Conservation (phyloP, 164 flowering plant genomes). For the Macadamia tetraphylla region DNA sequence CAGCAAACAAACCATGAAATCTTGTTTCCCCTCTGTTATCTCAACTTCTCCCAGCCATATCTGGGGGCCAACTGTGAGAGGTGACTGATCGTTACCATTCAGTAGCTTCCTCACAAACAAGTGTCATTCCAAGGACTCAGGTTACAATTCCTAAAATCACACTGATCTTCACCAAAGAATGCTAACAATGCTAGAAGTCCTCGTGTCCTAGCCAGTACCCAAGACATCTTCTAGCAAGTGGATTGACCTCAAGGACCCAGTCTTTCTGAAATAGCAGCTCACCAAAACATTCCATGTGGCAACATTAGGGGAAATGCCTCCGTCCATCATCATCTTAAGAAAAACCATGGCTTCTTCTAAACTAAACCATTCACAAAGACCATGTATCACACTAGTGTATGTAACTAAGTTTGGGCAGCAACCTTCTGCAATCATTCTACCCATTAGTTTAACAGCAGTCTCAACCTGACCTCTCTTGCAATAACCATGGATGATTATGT, state of each 20-base stretch:
- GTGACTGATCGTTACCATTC: too few relatives aligned
- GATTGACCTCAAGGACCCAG: constrained; percentile 21
- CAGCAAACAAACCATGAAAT: too few relatives aligned
- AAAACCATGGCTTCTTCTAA: constrained; percentile 47
- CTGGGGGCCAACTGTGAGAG: too few relatives aligned
- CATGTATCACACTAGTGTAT: constrained; percentile 57
- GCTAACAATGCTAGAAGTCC: not conserved
- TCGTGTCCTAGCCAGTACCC: constrained; percentile 12
- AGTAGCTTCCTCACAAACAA: too few relatives aligned
- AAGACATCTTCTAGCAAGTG: constrained; percentile 25
- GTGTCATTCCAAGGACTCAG: too few relatives aligned
- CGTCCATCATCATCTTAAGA: constrained; percentile 53
- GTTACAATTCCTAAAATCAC: not conserved
- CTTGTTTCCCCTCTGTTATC: too few relatives aligned
- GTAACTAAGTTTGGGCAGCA: constrained; percentile 49
- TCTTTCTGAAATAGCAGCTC: constrained; percentile 32
- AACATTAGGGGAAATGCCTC: constrained; percentile 49
- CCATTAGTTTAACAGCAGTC: constrained; percentile 41
- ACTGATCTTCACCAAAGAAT: not conserved
- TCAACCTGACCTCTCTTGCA: constrained; percentile 49
- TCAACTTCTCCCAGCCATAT: too few relatives aligned
- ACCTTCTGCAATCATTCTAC: constrained; percentile 23
- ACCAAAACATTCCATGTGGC: constrained; percentile 67
- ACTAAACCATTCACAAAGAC: constrained; percentile 42
- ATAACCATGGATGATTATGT: constrained; percentile 52